Percentiles rank a stretch among this genome's conserved stretches.
Conservation (phyloP, 495 filamentous ascomycete species). For the Lichenothelia convexa region DNA sequence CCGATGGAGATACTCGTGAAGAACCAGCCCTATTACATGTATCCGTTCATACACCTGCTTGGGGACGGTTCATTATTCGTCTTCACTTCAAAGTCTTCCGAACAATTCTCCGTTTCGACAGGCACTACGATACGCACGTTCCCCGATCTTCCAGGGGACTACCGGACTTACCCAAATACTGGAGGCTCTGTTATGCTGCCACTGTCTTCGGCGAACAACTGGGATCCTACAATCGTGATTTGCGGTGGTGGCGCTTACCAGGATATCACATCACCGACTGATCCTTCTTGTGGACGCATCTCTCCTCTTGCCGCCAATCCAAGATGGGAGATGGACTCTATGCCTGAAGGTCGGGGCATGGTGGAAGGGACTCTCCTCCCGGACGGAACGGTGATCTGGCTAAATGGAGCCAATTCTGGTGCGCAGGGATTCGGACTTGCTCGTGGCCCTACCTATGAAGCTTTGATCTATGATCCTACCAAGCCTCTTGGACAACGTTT, state of each 20-base stretch:
- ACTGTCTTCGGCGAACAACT: slow-evolving; percentile 31
- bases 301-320: slow-evolving; percentile 31
- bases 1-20: slow-evolving; percentile 32
- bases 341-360: slow-evolving; percentile 45
- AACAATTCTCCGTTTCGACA: slow-evolving; percentile 31
- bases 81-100: slow-evolving; percentile 35
- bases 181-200: slow-evolving; percentile 41
- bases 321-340: slow-evolving; percentile 41
- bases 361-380: slow-evolving; percentile 40
- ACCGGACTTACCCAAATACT: slow-evolving; percentile 46
- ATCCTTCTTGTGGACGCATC: slow-evolving; percentile 40
- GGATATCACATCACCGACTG: slow-evolving; percentile 39
- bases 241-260: slow-evolving; percentile 48
- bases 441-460: slow-evolving; percentile 31
- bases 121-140: slow-evolving; percentile 25
- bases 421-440: slow-evolving; percentile 43
- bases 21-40: slow-evolving; percentile 49
- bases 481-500: slow-evolving; percentile 33
- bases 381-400: slow-evolving; percentile 40
- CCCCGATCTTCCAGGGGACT: slow-evolving; percentile 39
- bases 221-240: slow-evolving; percentile 35
- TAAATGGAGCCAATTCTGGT: slow-evolving; percentile 38
- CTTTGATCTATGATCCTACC: slow-evolving; percentile 37
- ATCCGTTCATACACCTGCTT: slow-evolving; percentile 43
- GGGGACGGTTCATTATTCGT: slow-evolving; percentile 37